Conservation (phyloP, 2,329 filamentous ascomycete genomes). For the Colletotrichum simmondsii region DNA sequence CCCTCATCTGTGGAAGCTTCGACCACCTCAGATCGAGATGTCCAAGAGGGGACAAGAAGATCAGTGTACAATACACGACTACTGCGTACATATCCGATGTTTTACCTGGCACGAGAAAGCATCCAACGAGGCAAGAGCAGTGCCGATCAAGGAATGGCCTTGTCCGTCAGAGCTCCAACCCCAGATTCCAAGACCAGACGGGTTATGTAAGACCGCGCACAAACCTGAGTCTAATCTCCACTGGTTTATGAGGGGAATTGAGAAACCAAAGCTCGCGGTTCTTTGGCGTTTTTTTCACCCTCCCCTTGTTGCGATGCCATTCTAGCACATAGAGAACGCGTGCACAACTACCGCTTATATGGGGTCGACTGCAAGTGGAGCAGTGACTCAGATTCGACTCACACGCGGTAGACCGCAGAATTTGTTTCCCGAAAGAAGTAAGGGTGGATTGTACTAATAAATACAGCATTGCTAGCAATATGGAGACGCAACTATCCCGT, state of each 20-base stretch:
- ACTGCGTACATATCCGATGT: conserved; percentile 7
- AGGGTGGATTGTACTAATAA: conserved; percentile 26
- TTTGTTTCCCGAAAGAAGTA: background rate
- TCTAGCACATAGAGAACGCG: background rate
- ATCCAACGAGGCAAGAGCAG: background rate
- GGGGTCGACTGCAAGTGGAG: no score
- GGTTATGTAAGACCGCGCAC: conserved; percentile 25
- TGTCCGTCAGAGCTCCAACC: conserved; percentile 25
- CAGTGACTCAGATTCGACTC: background rate
- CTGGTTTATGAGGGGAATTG: conserved; percentile 17
- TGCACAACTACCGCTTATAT: background rate
- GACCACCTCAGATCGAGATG: background rate
- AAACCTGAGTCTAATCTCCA: conserved; percentile 21
- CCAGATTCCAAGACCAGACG: conserved; percentile 23
- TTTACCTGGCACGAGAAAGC: background rate
- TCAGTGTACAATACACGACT: background rate
- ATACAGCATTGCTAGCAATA: conserved; percentile 28
- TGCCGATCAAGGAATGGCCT: conserved; percentile 22
- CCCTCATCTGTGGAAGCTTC: background rate
- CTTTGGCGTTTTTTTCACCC: background rate
- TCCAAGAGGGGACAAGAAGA: background rate
- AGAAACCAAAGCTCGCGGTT: background rate
- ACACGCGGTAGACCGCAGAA: background rate
- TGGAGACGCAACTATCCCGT: conserved; percentile 16
- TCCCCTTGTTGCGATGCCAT: no score